phyloP scores from a whole-genome alignment of 2,329 filamentous ascomycete genomes.

The Calonectria naviculata region DNA sequence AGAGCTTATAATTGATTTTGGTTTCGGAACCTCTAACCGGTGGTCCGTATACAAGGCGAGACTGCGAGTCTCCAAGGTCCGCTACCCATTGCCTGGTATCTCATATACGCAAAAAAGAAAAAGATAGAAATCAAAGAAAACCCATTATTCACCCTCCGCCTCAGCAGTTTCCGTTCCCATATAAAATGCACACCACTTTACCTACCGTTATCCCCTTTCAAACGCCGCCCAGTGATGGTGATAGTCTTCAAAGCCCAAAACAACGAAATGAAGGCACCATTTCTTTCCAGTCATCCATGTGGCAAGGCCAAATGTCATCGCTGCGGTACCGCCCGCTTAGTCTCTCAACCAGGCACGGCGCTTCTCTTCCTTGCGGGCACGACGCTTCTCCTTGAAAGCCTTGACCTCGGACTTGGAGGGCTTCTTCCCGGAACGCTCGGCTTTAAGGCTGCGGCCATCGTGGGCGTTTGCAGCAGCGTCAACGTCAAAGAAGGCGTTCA shows the following conservation, averaged over 20 bases:
- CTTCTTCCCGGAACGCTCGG: constrained; percentile 88
- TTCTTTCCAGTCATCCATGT: not conserved
- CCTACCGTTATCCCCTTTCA: constrained; percentile 14
- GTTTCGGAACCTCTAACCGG: constrained; percentile 28
- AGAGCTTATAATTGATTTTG: constrained; percentile 23
- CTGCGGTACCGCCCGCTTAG: constrained; percentile 55
- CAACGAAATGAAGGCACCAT: not conserved
- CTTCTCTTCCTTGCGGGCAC: constrained; percentile 94
- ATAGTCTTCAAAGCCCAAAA: not conserved
- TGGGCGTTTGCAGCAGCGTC: constrained; percentile 93
- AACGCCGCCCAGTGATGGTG: constrained; percentile 30
- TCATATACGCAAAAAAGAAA: constrained; percentile 13
- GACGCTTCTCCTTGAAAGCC: constrained; percentile 89
- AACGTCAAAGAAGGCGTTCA: constrained; percentile 96
- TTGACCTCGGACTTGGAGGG: constrained; percentile 88
- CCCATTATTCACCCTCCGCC: constrained; percentile 2
- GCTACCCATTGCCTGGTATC: constrained; percentile 11
- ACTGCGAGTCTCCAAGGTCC: constrained; percentile 30
- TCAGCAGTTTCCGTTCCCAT: not conserved
- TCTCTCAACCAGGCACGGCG: constrained; percentile 90
- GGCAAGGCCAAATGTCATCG: not conserved
- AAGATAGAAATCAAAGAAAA: not conserved
- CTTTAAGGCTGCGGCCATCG: constrained; percentile 90
- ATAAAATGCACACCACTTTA: constrained; percentile 16
- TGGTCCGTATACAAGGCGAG: constrained; percentile 28